Percentiles rank a stretch among this genome's conserved stretches.
Conservation (phyloP, 768 basidiomycete species). For the Lyophyllum shimeji region DNA sequence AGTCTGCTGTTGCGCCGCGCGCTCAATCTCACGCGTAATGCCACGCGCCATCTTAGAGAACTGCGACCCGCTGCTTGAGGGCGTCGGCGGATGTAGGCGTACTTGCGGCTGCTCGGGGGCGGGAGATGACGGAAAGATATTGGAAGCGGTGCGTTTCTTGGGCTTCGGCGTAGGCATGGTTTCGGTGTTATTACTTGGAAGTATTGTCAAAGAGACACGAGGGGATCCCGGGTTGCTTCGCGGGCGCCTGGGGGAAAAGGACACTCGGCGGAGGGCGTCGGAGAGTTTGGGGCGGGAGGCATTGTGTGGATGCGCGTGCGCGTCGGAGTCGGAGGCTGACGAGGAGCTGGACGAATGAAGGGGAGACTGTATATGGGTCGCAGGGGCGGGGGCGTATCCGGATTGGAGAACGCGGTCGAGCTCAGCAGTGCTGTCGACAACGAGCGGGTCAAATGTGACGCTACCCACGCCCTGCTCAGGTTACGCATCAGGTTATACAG, state of each 20-base stretch:
- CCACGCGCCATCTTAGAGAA: constrained; percentile 63
- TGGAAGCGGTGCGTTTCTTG: constrained; percentile 22
- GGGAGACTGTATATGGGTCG: constrained; percentile 44
- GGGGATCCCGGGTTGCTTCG: constrained; percentile 41
- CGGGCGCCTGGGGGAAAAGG: constrained; percentile 77
- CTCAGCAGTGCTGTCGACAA: constrained; percentile 62
- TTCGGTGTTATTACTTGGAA: constrained; percentile 6
- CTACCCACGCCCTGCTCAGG: constrained; percentile 27
- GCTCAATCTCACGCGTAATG: constrained; percentile 52
- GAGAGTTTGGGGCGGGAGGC: constrained; percentile 61
- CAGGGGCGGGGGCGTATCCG: constrained; percentile 41
- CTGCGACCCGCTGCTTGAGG: constrained; percentile 51
- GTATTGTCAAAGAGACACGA: constrained; percentile 15
- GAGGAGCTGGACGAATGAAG: constrained; percentile 46
- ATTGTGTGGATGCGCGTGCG: constrained; percentile 33
- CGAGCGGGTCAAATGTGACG: constrained; percentile 51
- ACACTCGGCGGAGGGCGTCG: constrained; percentile 67
- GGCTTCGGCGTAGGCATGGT: constrained; percentile 33
- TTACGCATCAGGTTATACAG: too few species aligned
- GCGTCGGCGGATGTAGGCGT: constrained; percentile 59
- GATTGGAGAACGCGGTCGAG: constrained; percentile 61
- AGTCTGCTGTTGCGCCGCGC: constrained; percentile 14
- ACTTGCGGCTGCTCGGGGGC: constrained; percentile 44
- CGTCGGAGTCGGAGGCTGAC: constrained; percentile 52
- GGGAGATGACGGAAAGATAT: constrained; percentile 24